Conservation (phyloP, 495 filamentous ascomycete genomes). For the Aspergillus panamensis region DNA sequence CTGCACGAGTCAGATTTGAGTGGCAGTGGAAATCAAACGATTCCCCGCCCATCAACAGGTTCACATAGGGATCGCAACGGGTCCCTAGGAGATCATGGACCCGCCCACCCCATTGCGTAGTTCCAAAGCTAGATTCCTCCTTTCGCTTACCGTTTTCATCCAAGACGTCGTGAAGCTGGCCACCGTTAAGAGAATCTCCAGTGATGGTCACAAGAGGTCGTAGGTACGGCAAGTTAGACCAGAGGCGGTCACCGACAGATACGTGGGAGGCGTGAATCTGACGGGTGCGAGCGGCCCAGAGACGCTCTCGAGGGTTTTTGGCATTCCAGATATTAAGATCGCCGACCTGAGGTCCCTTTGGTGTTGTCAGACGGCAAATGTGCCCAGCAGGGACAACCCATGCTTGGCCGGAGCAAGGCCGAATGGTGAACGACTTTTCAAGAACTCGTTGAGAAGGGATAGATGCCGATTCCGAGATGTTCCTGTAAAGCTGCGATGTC, state of each 20-base stretch:
- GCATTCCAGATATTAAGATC: slow-evolving; percentile 80
- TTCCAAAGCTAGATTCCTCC: slow-evolving; percentile 36
- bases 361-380: slow-evolving; percentile 68
- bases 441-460: slow-evolving; percentile 30
- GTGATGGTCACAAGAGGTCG: slow-evolving; percentile 70
- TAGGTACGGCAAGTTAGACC: slow-evolving; percentile 73
- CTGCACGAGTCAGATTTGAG: slow-evolving; percentile 71
- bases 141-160: slow-evolving; percentile 36
- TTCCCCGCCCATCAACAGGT: slow-evolving; percentile 63
- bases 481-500: slow-evolving; percentile 36
- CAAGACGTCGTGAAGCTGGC: slow-evolving; percentile 50
- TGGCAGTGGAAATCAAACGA: slow-evolving; percentile 78
- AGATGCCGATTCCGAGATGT: slow-evolving; percentile 39
- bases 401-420: slow-evolving; percentile 56
- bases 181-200: slow-evolving; percentile 59
- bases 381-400: slow-evolving; percentile 60
- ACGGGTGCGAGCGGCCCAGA: slow-evolving; percentile 76
- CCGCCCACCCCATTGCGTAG: slow-evolving; percentile 47
- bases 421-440: slow-evolving; percentile 39
- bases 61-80: slow-evolving; percentile 73
- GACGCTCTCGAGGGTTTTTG: slow-evolving; percentile 69
- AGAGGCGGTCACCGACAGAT: slow-evolving; percentile 64
- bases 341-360: slow-evolving; percentile 72
- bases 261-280: slow-evolving; percentile 76
- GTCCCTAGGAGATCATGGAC: slow-evolving; percentile 76